Evolutionary conservation across 169 alveolate species (phyloP).

Genomic region (Cystoisospora suis): DNA sequence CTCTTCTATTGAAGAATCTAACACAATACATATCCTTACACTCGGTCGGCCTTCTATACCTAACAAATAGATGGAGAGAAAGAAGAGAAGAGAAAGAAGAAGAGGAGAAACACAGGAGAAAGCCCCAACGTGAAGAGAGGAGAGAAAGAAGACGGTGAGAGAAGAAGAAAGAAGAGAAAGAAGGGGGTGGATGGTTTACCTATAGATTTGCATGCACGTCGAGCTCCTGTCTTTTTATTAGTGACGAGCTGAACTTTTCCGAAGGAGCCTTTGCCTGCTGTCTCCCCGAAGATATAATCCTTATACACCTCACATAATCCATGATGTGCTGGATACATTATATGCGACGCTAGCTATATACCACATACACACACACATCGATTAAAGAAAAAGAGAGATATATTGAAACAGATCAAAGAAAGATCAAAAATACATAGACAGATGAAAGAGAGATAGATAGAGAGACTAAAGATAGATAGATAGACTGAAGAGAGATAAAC

Average conservation of each 20-base stretch:
- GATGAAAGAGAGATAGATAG: background rate
- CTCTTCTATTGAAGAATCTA: too few species aligned
- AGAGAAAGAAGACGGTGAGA: too few species aligned
- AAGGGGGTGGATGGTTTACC: too few species aligned
- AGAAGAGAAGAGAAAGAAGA: too few species aligned
- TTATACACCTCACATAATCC: conserved; percentile 52
- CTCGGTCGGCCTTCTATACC: too few species aligned
- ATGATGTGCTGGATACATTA: conserved; percentile 58
- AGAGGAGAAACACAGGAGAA: too few species aligned
- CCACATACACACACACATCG: background rate
- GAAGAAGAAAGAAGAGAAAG: too few species aligned
- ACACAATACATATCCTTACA: too few species aligned
- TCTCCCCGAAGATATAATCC: conserved; percentile 42
- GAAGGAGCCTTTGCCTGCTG: conserved; percentile 56
- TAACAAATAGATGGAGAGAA: too few species aligned
- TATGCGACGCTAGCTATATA: conserved; percentile 47
- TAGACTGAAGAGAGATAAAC: too few species aligned
- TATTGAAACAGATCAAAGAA: background rate
- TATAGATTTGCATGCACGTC: conserved; percentile 64
- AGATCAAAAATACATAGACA: background rate
- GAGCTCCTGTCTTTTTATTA: conserved; percentile 45
- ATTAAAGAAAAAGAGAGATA: background rate
- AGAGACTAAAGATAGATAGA: background rate
- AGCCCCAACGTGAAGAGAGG: too few species aligned
- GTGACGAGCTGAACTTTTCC: conserved; percentile 59